Base-by-base conservation (phyloP, 768 basidiomycete species). In the Mycena haematopus region DNA sequence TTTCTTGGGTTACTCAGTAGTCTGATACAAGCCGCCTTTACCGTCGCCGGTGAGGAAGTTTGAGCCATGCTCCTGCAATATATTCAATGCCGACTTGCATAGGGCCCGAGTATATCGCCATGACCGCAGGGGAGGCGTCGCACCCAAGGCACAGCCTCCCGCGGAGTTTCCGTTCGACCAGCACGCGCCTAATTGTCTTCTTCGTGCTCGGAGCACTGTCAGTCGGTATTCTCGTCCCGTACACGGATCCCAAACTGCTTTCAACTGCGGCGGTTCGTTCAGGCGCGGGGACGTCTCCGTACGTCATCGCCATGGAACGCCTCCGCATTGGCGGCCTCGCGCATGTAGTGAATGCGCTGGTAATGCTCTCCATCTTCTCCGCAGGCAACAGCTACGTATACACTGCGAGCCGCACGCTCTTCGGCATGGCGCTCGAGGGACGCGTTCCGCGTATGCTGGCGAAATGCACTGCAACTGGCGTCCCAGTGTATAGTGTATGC, bases 231-330 rank as follows among this genome's bases (percentile, higher is more conserved):
- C 81, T 94, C 52, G 88, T 95, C 33, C 90, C 90, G 1, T 90
- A 86, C 72, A 84, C 86, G 65, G 88, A 93, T 68, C 78, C 81
- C 0, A 69, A 78, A 47, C 78, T 93, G 22, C 77, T 88, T 51
- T 82, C 80, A 0, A 71, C 83, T 19, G 84, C 85, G 4, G 80
- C 82, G 51, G 90, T 90, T 0, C 77, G 76, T 47, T 80, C 83
- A 0, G 82, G 82, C 19, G 80, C 80, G 25, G 86, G 86, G 1
- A 76, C 89, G 29, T 92, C 90, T 7, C 93, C 93, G 0, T 96
- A 93, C 75, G 92, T 95, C 46, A 89, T 95, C 62, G 92, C 92
- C 21, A 91, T 95, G 81, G 76, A 76, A 54, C 80, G 82, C 44
- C 80, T 92, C 25, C 80, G 85, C 9, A 88, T 94, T 66, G 84